phyloP scores from a whole-genome alignment of 306 rosid species.

The Heteromeles arbutifolia region DNA sequence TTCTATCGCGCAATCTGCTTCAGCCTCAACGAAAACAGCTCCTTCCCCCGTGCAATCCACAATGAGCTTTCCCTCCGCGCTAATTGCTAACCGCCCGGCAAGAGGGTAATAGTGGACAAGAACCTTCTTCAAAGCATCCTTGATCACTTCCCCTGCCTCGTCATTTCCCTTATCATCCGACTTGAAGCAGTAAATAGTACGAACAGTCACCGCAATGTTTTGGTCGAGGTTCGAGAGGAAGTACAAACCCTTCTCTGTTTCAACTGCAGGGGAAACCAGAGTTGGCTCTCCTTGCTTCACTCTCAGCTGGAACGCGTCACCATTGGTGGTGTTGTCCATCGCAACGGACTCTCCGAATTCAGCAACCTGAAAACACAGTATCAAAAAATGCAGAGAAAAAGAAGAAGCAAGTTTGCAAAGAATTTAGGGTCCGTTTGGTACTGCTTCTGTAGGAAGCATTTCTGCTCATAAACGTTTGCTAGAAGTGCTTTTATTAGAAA shows the following conservation, averaged over 20 bases:
- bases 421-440: too few species aligned
- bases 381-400: not conserved
- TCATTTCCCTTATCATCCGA: constrained; percentile 45
- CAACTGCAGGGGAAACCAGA: constrained; percentile 43
- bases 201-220: constrained; percentile 50
- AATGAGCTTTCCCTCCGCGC: constrained; percentile 65
- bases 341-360: constrained; percentile 13
- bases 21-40: constrained; percentile 75
- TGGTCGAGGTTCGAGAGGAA: constrained; percentile 74
- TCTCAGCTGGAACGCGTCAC: constrained; percentile 12
- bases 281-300: constrained; percentile 51
- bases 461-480: too few species aligned
- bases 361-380: constrained; percentile 4
- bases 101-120: constrained; percentile 66
- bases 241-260: constrained; percentile 52
- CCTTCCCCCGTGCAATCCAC: constrained; percentile 68
- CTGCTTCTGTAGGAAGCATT: too few species aligned
- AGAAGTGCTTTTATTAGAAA: too few species aligned
- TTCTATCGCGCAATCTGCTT: constrained; percentile 50
- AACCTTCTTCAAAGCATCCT: constrained; percentile 48
- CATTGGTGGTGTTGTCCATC: constrained; percentile 24
- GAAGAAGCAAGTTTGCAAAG: not conserved
- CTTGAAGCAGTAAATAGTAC: constrained; percentile 59
- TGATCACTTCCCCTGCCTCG: constrained; percentile 40
- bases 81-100: constrained; percentile 46